Evolutionary conservation across 2,329 filamentous ascomycete species (phyloP).

Genomic region (Dichotomopilus funicola): DNA sequence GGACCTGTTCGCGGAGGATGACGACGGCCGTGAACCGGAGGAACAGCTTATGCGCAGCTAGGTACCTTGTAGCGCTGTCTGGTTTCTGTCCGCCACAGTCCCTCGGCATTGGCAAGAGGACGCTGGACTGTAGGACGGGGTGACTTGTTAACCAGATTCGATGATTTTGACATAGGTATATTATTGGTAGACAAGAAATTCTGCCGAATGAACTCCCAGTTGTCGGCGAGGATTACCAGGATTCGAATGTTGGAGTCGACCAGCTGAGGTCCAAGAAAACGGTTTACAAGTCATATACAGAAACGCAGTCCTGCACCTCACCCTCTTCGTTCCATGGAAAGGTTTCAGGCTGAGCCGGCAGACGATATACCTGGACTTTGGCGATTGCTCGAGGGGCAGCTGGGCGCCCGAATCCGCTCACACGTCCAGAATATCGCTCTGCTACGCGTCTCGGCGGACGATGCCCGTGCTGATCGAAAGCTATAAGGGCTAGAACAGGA

Average conservation of each 20-base stretch:
- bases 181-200: too few relatives aligned
- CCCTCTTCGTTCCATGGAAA: conserved; percentile 1
- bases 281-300: background rate
- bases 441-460: conserved; percentile 3
- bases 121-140: too few relatives aligned
- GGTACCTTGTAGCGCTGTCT: conserved; percentile 4
- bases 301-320: background rate
- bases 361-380: conserved; percentile 2
- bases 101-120: conserved; percentile 7
- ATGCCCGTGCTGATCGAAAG: conserved; percentile 2
- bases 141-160: too few relatives aligned
- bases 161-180: too few relatives aligned
- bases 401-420: conserved; percentile 1
- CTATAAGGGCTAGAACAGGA: conserved; percentile 1
- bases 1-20: conserved; percentile 14
- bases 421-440: conserved; percentile 1
- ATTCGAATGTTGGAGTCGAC: too few relatives aligned
- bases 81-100: conserved; percentile 4
- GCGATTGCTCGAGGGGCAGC: background rate
- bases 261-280: too few relatives aligned
- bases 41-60: conserved; percentile 10
- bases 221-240: too few relatives aligned
- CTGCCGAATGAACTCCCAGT: too few relatives aligned
- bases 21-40: conserved; percentile 8
- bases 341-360: background rate